Percentiles rank a stretch among this genome's conserved stretches.
Conservation (phyloP, 2,329 filamentous ascomycete species). For the Colletotrichum sp. region DNA sequence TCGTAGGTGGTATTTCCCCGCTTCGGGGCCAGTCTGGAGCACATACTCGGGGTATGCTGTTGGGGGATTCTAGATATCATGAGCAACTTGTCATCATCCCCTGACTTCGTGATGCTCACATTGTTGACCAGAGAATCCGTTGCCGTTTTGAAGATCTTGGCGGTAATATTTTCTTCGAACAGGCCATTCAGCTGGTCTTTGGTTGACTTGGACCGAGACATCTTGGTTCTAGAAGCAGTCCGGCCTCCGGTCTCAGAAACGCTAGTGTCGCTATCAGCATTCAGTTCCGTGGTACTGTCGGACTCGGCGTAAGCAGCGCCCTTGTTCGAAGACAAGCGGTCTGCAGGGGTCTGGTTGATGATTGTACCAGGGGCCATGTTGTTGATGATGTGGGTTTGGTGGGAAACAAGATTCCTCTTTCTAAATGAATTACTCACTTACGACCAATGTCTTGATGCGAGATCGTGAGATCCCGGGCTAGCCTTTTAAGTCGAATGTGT, state of each 20-base stretch:
- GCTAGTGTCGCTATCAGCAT: conserved; percentile 12
- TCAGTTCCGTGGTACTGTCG: conserved; percentile 3
- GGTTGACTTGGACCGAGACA: neutral
- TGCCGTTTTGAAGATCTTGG: conserved; percentile 25
- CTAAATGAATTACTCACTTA: neutral
- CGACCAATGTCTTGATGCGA: neutral
- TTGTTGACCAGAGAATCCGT: conserved; percentile 11
- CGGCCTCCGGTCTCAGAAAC: neutral
- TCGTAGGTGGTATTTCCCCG: conserved; percentile 19
- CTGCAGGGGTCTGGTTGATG: neutral
- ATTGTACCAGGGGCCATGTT: neutral
- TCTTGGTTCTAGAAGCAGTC: neutral
- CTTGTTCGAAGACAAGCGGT: neutral
- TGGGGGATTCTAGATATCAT: conserved; percentile 15
- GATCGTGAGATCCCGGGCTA: neutral
- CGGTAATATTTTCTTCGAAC: conserved; percentile 22
- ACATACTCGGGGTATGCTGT: conserved; percentile 24
- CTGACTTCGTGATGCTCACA: neutral
- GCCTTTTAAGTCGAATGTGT: neutral
- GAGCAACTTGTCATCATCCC: neutral
- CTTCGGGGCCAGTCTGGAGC: conserved; percentile 19
- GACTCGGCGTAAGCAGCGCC: neutral
- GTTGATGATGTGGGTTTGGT: too few relatives aligned
- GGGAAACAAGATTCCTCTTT: neutral
- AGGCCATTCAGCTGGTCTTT: conserved; percentile 5